A percentile compares a stretch with the other conserved stretches of the same genome.
Evolutionary conservation across 2,329 filamentous ascomycete genomes (phyloP).

Genomic region (Alternaria burnsii): DNA sequence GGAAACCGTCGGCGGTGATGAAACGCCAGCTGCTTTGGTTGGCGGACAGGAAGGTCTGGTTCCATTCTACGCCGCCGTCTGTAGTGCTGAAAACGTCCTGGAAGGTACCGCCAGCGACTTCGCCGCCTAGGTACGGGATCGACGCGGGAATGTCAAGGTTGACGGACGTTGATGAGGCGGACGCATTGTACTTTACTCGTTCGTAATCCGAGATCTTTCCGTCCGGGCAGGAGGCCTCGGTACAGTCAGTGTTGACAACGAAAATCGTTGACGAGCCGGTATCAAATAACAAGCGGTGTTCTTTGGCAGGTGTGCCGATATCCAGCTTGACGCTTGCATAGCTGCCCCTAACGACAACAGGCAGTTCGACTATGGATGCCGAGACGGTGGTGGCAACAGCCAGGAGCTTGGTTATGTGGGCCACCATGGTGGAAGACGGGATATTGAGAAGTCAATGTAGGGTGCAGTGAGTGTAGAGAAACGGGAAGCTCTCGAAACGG

Average conservation of each 20-base stretch:
- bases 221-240: slow-evolving; percentile 19
- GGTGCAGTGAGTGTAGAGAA: neutral
- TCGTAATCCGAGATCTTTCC: slow-evolving; percentile 6
- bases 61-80: slow-evolving; percentile 20
- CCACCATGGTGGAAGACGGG: neutral
- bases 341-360: slow-evolving; percentile 15
- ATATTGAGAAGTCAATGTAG: neutral
- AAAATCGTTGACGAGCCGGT: slow-evolving; percentile 27
- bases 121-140: slow-evolving; percentile 25
- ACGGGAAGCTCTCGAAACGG: neutral
- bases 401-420: neutral
- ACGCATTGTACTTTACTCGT: slow-evolving; percentile 22
- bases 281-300: slow-evolving; percentile 26
- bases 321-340: slow-evolving; percentile 17
- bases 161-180: slow-evolving; percentile 18
- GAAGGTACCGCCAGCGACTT: slow-evolving; percentile 18
- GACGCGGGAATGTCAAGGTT: slow-evolving; percentile 14
- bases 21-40: slow-evolving; percentile 29
- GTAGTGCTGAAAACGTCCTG: slow-evolving; percentile 21
- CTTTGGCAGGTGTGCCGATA: slow-evolving; percentile 22
- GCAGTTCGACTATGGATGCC: slow-evolving; percentile 24
- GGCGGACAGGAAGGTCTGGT: slow-evolving; percentile 28
- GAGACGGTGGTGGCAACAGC: slow-evolving; percentile 11
- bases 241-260: slow-evolving; percentile 26
- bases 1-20: slow-evolving; percentile 30